phyloP scores from a whole-genome alignment of 75 land plant genomes.

The Chamaecyparis obtusa region DNA sequence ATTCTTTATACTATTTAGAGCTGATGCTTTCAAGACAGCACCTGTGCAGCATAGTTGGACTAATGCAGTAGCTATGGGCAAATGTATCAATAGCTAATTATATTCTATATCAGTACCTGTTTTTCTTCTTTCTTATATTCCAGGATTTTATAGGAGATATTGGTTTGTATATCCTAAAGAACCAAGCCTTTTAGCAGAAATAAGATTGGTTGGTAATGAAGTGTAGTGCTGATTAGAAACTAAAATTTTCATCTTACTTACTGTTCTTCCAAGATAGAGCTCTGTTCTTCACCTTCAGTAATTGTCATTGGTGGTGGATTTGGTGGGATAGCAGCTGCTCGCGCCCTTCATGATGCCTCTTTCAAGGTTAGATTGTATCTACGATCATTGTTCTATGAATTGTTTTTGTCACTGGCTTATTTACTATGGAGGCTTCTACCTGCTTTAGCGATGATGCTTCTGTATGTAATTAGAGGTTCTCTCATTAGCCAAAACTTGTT shows the following conservation, averaged over 20 bases:
- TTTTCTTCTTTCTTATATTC: background rate
- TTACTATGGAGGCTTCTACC: background rate
- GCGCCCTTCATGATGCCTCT: conserved; percentile 44
- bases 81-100: background rate
- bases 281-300: conserved; percentile 30
- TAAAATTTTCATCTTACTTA: background rate
- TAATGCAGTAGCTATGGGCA: background rate
- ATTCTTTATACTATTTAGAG: background rate
- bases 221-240: background rate
- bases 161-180: background rate
- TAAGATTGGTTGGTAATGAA: background rate
- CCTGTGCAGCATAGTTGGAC: background rate
- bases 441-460: background rate
- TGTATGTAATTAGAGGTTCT: background rate
- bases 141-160: background rate
- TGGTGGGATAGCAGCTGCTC: conserved; percentile 52
- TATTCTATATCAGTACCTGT: background rate
- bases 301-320: conserved; percentile 51
- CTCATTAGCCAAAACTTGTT: background rate
- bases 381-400: background rate
- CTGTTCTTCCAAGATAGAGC: background rate
- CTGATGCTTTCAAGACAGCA: background rate
- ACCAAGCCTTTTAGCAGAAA: background rate
- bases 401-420: background rate
- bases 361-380: conserved; percentile 27